Evolutionary conservation across 805 yeast species (phyloP).

Genomic region (Candida fluviatilis): DNA sequence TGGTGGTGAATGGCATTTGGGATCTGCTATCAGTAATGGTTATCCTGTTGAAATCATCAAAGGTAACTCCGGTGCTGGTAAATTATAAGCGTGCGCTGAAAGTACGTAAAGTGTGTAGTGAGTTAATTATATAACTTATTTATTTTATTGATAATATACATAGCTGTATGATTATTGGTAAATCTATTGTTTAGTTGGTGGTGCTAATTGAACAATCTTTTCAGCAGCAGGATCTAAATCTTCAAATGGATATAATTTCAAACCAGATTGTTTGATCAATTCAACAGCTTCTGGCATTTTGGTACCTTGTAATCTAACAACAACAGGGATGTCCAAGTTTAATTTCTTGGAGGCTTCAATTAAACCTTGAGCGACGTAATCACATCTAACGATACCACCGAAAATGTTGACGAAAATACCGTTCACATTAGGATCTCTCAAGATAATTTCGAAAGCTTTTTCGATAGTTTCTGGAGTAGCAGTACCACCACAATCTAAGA

Average conservation of each 20-base stretch:
- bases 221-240: conserved; percentile 97
- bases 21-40: conserved; percentile 21
- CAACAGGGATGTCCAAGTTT: conserved; percentile 88
- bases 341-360: conserved; percentile 92
- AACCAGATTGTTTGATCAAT: conserved; percentile 81
- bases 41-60: conserved; percentile 28
- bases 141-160: neutral
- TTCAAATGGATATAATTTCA: conserved; percentile 85
- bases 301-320: conserved; percentile 98
- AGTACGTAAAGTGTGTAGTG: too few species aligned
- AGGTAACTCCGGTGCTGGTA: neutral
- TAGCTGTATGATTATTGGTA: neutral
- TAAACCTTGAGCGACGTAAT: conserved; percentile 96
- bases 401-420: conserved; percentile 98
- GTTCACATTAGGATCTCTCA: conserved; percentile 82
- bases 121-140: neutral
- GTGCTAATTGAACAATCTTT: conserved; percentile 77
- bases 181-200: conserved; percentile 14
- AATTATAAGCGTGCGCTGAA: conserved; percentile 1
- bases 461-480: conserved; percentile 98
- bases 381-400: conserved; percentile 99
- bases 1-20: conserved; percentile 86
- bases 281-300: conserved; percentile 86
- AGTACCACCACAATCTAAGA: conserved; percentile 99
- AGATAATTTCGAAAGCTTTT: conserved; percentile 90